These are phyloP conservation scores for Hanseniaspora thailandica DNA, from an alignment of 805 yeast genomes.

Conservation along the genomic window DNA sequence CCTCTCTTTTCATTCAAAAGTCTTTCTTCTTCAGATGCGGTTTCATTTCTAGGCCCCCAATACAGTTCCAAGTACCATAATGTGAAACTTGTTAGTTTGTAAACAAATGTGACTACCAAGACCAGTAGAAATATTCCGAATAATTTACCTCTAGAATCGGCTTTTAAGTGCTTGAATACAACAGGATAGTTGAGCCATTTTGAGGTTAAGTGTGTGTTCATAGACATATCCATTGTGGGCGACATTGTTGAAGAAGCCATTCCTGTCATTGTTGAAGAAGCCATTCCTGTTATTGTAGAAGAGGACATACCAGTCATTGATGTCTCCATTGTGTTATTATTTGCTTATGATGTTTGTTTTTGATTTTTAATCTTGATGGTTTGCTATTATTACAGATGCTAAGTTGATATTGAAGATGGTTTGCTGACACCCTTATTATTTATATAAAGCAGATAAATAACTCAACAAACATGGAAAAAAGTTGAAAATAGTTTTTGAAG, in stretches of 20 bases:
- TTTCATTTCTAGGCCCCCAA: constrained; percentile 28
- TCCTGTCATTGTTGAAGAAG: constrained; percentile 1
- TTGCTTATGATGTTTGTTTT: not conserved
- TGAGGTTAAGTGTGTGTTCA: constrained; percentile 50
- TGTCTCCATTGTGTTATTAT: not conserved
- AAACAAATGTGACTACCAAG: constrained; percentile 45
- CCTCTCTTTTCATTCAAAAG: constrained; percentile 15
- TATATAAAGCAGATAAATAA: too few species aligned
- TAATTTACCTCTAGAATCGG: constrained; percentile 46
- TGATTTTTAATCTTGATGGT: not conserved
- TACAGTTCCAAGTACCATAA: constrained; percentile 55
- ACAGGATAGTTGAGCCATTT: constrained; percentile 48
- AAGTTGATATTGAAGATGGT: too few species aligned
- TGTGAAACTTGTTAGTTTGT: constrained; percentile 48
- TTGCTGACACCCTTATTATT: too few species aligned
- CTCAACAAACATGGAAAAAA: too few species aligned
- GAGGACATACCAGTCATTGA: constrained; percentile 9
- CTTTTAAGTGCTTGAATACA: constrained; percentile 43
- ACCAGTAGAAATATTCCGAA: constrained; percentile 62
- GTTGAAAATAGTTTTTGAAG: too few species aligned
- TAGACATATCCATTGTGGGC: constrained; percentile 27
- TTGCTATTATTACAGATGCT: too few species aligned
- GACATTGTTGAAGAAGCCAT: not conserved
- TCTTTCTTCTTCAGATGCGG: constrained; percentile 29
- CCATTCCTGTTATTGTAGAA: not conserved